A percentile compares a stretch with the other conserved stretches of the same genome.
Evolutionary conservation across 1,284 basidiomycete genomes (phyloP).

Genomic region (Mrakiaceae sp.): DNA sequence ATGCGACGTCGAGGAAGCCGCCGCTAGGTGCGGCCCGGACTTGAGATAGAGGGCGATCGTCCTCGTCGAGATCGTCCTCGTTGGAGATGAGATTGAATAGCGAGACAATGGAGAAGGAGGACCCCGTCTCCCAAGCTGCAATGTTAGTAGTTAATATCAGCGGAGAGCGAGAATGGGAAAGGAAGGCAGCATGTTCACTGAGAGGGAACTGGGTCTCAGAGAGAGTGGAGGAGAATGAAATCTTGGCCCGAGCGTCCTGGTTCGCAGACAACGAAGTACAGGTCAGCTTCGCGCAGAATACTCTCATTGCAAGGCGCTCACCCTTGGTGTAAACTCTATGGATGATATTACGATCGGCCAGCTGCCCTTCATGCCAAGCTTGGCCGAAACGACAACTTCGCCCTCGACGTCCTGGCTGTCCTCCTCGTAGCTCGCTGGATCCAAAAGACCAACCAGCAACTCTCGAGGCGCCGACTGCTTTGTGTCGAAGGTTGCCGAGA

Average conservation of each 20-base stretch:
- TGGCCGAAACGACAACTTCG: constrained; percentile 46
- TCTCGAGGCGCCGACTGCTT: constrained; percentile 40
- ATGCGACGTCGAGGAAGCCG: constrained; percentile 50
- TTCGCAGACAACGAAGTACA: not conserved
- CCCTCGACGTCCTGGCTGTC: constrained; percentile 39
- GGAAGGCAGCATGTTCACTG: not conserved
- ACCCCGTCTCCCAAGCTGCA: constrained; percentile 50
- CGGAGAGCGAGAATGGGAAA: not conserved
- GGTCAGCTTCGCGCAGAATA: not conserved
- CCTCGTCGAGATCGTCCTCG: constrained; percentile 36
- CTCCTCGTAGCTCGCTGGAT: constrained; percentile 48
- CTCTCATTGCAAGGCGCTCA: constrained; percentile 21
- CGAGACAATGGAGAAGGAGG: constrained; percentile 49
- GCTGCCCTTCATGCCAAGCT: constrained; percentile 39
- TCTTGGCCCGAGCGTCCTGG: not conserved
- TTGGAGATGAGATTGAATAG: constrained; percentile 36
- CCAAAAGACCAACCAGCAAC: constrained; percentile 40
- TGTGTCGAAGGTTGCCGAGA: constrained; percentile 44
- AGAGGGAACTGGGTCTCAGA: constrained; percentile 13
- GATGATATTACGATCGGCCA: constrained; percentile 22
- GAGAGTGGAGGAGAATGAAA: constrained; percentile 25
- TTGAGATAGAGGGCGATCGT: constrained; percentile 25
- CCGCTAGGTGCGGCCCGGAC: constrained; percentile 35
- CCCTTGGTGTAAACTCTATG: constrained; percentile 41
- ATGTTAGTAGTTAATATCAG: not conserved